Conservation (phyloP, 1,284 basidiomycete genomes). For the Leccinum subfulvum region DNA sequence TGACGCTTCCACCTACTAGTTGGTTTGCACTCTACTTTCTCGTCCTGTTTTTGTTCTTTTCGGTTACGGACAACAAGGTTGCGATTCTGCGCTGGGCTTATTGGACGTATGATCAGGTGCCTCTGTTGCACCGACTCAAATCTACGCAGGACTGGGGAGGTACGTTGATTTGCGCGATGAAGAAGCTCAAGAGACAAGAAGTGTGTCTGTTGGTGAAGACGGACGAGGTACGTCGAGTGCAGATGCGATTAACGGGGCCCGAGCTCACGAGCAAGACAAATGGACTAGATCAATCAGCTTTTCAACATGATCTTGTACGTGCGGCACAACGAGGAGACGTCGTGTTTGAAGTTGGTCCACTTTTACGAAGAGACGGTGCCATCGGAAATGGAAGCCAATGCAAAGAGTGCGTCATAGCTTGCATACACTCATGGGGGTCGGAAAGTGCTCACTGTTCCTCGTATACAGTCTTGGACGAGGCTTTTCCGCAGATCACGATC, state of each 20-base stretch:
- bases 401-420: constrained; percentile 43
- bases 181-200: constrained; percentile 47
- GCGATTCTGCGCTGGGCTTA: constrained; percentile 51
- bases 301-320: constrained; percentile 68
- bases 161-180: constrained; percentile 41
- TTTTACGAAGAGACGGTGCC: constrained; percentile 53
- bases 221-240: constrained; percentile 51
- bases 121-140: constrained; percentile 41
- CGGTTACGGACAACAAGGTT: constrained; percentile 50
- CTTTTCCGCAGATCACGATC: constrained; percentile 60
- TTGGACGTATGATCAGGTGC: constrained; percentile 64
- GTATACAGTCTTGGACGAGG: constrained; percentile 53
- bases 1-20: constrained; percentile 40
- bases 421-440: background rate
- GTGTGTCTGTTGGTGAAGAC: constrained; percentile 59
- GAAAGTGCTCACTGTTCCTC: constrained; percentile 2
- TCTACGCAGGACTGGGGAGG: constrained; percentile 42
- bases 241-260: background rate
- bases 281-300: constrained; percentile 57
- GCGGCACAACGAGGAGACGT: constrained; percentile 63
- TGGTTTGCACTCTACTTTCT: constrained; percentile 63
- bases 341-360: constrained; percentile 64
- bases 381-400: constrained; percentile 61
- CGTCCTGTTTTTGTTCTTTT: constrained; percentile 47
- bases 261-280: background rate